Evolutionary conservation across 1,139 yeast species (phyloP), one percentile per base, ranked within the genome.

Genomic region (Yamadazyma buinensis): DNA sequence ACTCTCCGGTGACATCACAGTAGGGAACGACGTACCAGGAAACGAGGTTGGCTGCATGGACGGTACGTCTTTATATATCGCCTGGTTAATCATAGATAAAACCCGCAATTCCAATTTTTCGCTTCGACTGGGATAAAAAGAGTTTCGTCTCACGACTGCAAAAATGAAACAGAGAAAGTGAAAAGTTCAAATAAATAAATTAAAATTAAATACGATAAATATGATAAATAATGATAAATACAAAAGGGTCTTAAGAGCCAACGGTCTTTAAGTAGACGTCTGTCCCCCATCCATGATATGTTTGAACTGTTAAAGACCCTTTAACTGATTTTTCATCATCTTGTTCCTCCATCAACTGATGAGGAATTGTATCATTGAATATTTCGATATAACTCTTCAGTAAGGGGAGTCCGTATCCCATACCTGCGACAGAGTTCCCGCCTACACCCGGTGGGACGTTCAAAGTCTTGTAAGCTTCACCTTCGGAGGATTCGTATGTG

Each of bases 391-490:
- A 69, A 41, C 64, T 64, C 50, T 77, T 75, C 61, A 92, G 85
- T 41, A 90, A 64, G 1, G 97, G 97, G 35, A 90, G 60, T 0
- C 98, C 98, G 53, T 87, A 90, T 0, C 98, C 98, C 85, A 92
- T 83, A 0, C 98, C 98, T 0, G 97, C 96, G 23, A 88, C 86
- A 6, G 78, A 73, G 48, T 82, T 77, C 0, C 83, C 81, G 1
- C 82, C 84, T 24, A 52, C 57, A 0, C 88, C 94, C 0, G 94
- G 94, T 14, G 85, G 80, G 14, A 76, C 75, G 48, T 84, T 84
- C 37, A 79, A 59, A 0, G 84, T 71, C 52, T 74, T 75, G 52
- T 67, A 69, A 27, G 72, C 63, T 17, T 75, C 80, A 3, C 83
- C 84, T 44, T 74, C 79, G n/a, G 61, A 61, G 3, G 74, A 66